Base-by-base conservation (phyloP, 495 filamentous ascomycete species). In the Cercophora sp. region DNA sequence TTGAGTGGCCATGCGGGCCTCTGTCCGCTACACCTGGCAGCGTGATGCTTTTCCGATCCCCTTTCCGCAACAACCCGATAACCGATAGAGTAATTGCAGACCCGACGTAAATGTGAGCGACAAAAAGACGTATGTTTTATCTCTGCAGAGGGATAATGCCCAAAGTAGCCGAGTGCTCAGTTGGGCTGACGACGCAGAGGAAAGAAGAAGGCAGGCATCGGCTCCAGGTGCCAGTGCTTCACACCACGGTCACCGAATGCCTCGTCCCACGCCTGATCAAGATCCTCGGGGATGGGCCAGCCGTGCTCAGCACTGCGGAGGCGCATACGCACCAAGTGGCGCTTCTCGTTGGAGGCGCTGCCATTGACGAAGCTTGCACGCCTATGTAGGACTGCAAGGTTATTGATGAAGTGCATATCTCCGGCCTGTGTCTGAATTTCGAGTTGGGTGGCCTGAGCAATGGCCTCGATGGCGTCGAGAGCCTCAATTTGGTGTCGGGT, bases 351-450 rank as follows among this genome's bases (percentile, higher is more conserved):
- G 16, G 67, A 41, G 10, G 59, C 59, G 48, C 70, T 50, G 32
- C 75, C 69, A 44, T 85, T 74, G 43, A 73, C 68, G 54, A 85
- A 86, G 45, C 75, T 80, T 55, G 82, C 77, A 36, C 83, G 79
- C 26, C 76, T 79, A 69, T 91, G 87, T 49, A 89, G 75, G 42
- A 89, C 68, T 27, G 77, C 78, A 37, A 89, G 70, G 60, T 91
- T 90, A 66, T 91, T 89, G 67, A 86, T 79, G 65, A 85, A 87
- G 57, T 83, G 82, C 52, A 90, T 78, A 66, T 91, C 87, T 16
- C 87, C 87, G 18, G 76, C 74, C 54, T 78, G 69, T 4, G 70
- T 73, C 51, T 70, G 65, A 39, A 85, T 70, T 54, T 76, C 74
- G 22, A 85, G 51, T 49, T 77, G 69, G 49, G 81, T 75, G 34